phyloP scores from a whole-genome alignment of 257 asterid species.

The Solanum gracilifrons region DNA sequence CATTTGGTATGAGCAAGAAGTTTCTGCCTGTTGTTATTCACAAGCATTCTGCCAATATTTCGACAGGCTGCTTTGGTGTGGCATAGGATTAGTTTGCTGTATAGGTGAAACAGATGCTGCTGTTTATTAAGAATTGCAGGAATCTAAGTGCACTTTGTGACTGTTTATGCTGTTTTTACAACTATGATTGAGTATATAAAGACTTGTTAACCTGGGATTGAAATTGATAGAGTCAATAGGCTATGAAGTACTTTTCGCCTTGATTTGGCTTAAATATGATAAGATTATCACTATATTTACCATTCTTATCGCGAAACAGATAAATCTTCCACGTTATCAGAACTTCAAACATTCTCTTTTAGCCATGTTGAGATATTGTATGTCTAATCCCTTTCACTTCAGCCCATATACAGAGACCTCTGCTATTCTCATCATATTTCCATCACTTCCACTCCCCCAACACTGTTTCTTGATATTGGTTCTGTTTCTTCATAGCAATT shows the following conservation, averaged over 20 bases:
- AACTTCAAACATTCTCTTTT: background rate
- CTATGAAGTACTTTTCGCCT: background rate
- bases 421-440: constrained; percentile 10
- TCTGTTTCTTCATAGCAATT: constrained; percentile 27
- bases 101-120: background rate
- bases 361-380: constrained; percentile 11
- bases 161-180: background rate
- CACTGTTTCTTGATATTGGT: constrained; percentile 4
- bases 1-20: background rate
- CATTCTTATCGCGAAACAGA: background rate
- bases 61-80: background rate
- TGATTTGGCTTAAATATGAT: background rate
- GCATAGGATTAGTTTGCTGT: background rate
- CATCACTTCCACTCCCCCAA: constrained; percentile 14
- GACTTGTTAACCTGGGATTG: background rate
- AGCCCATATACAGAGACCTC: constrained; percentile 10
- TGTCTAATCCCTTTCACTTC: constrained; percentile 12
- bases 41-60: background rate
- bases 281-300: background rate
- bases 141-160: background rate
- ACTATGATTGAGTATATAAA: background rate
- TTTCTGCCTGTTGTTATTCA: background rate
- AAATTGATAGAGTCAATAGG: background rate
- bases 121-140: background rate
- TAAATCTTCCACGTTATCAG: background rate